Conservation (phyloP, 1,284 basidiomycete species). For the Cryptococcus maquisensis region DNA sequence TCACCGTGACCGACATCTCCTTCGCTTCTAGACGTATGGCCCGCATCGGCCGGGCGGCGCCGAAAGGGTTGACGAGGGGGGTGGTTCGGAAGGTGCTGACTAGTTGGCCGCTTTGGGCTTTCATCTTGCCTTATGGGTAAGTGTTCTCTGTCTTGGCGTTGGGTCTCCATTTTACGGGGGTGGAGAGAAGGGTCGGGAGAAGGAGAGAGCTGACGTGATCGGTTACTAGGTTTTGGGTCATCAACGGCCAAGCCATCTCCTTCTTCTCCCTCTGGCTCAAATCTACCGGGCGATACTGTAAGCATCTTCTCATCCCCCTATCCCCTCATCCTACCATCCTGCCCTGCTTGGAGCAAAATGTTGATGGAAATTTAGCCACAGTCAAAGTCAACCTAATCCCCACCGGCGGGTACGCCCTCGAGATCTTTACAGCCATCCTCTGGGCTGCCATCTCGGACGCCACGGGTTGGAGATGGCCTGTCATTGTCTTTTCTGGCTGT, state of each 20-base stretch:
- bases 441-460: neutral
- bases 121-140: neutral
- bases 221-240: neutral
- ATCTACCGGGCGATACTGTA: neutral
- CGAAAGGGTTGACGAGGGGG: neutral
- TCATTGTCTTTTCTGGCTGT: neutral
- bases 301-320: neutral
- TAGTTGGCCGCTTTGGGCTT: neutral
- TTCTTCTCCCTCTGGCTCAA: conserved; percentile 1
- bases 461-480: neutral
- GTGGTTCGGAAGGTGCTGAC: neutral
- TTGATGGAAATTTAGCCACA: too few relatives aligned
- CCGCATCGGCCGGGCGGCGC: neutral
- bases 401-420: neutral
- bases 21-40: neutral
- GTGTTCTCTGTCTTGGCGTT: neutral
- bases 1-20: neutral
- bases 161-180: too few relatives aligned
- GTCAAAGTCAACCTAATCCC: conserved; percentile 1
- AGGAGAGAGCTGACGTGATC: neutral
- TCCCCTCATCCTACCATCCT: neutral
- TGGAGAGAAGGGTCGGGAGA: too few relatives aligned
- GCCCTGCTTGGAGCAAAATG: too few relatives aligned
- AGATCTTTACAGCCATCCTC: neutral
- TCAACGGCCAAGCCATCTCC: neutral